These are phyloP conservation scores for Umbelopsis sp. DNA, from an alignment of 192 early-diverging fungal species.

Conservation along the genomic window DNA sequence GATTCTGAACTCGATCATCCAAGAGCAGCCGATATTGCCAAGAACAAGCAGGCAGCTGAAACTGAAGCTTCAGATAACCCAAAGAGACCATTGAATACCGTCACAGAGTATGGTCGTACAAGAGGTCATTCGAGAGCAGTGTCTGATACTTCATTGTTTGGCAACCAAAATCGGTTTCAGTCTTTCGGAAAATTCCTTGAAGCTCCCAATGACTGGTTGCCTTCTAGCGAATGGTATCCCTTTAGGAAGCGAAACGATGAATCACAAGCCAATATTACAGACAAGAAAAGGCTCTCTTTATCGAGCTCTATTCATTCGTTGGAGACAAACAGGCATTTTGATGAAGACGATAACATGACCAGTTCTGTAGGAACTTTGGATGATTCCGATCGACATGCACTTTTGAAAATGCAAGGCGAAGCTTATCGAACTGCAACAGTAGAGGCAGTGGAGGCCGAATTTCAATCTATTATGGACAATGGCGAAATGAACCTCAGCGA, in stretches of 20 bases:
- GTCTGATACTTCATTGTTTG: constrained; percentile 10
- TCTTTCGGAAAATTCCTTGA: constrained; percentile 25
- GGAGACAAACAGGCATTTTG: neutral
- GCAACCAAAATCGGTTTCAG: constrained; percentile 5
- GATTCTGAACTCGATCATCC: constrained; percentile 6
- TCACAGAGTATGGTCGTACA: neutral
- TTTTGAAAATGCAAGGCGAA: neutral
- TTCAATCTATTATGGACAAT: constrained; percentile 55
- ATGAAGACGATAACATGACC: constrained; percentile 14
- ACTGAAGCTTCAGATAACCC: neutral
- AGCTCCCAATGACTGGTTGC: constrained; percentile 3
- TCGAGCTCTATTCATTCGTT: constrained; percentile 1
- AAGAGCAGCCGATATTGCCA: neutral
- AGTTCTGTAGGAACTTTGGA: constrained; percentile 2
- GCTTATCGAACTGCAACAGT: constrained; percentile 39
- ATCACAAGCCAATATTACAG: neutral
- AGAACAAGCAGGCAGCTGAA: neutral
- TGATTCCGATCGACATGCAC: neutral
- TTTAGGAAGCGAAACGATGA: constrained; percentile 9
- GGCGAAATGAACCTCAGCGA: constrained; percentile 13
- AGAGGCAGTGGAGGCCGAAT: constrained; percentile 53
- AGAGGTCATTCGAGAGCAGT: constrained; percentile 22
- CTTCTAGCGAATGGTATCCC: constrained; percentile 2
- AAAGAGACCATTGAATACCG: neutral
- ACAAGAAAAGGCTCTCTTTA: neutral